These are phyloP conservation scores for Monascus purpureus DNA, from an alignment of 495 filamentous ascomycete species.

Conservation along the genomic window DNA sequence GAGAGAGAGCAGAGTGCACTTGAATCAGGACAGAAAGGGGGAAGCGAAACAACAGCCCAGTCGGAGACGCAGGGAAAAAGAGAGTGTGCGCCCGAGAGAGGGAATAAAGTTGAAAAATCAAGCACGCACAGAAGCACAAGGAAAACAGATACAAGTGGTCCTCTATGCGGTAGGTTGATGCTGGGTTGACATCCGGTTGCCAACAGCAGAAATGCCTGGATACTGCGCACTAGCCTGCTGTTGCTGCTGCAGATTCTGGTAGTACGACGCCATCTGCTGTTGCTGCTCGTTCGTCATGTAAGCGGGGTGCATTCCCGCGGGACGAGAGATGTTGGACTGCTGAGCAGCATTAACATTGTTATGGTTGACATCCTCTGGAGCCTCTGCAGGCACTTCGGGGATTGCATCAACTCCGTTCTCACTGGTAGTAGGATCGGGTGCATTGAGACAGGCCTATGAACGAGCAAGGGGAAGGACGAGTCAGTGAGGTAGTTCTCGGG, in stretches of 20 bases:
- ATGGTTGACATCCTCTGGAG: constrained; percentile 42
- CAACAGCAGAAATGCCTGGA: constrained; percentile 34
- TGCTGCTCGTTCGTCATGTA: constrained; percentile 45
- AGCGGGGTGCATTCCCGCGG: constrained; percentile 32
- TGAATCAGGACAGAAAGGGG: constrained; percentile 11
- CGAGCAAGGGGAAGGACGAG: not conserved
- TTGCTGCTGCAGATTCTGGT: constrained; percentile 42
- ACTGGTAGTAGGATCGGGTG: constrained; percentile 80
- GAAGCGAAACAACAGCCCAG: constrained; percentile 7
- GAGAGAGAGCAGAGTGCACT: constrained; percentile 16
- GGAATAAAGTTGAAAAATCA: constrained; percentile 14
- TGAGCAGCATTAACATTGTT: constrained; percentile 34
- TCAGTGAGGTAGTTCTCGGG: not conserved
- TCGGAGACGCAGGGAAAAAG: not conserved
- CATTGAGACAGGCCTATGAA: constrained; percentile 82
- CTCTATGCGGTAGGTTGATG: constrained; percentile 38
- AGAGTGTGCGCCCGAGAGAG: no score
- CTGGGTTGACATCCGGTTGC: constrained; percentile 40
- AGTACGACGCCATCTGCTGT: constrained; percentile 45
- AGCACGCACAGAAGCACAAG: no score
- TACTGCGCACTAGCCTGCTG: constrained; percentile 43
- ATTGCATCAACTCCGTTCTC: constrained; percentile 74
- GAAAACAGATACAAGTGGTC: constrained; percentile 48
- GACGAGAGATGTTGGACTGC: constrained; percentile 37
- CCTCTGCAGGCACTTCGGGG: constrained; percentile 39